phyloP scores from a whole-genome alignment of 768 basidiomycete species.

The Rhodotorula graminis region DNA sequence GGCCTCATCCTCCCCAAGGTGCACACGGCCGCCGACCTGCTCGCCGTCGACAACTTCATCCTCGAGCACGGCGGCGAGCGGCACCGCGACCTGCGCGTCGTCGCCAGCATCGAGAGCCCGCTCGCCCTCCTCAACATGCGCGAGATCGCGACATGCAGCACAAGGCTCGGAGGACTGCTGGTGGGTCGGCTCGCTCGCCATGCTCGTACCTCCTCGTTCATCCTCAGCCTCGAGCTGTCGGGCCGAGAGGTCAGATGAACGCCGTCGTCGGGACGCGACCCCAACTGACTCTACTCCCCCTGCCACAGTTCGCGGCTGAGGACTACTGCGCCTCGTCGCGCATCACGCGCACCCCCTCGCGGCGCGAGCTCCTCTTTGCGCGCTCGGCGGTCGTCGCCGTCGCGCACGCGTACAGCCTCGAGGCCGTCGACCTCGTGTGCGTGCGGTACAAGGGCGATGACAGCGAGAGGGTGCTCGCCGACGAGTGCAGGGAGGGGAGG shows the following conservation, averaged over 20 bases:
- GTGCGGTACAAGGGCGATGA: slow-evolving; percentile 78
- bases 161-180: background rate
- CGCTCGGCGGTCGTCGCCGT: slow-evolving; percentile 74
- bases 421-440: slow-evolving; percentile 82
- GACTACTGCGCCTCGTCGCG: slow-evolving; percentile 90
- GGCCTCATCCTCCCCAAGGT: slow-evolving; percentile 83
- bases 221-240: no score
- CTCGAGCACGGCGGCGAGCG: background rate
- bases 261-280: slow-evolving; percentile 57
- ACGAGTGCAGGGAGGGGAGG: slow-evolving; percentile 74
- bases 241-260: slow-evolving; percentile 51
- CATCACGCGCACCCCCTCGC: slow-evolving; percentile 68
- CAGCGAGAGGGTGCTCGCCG: slow-evolving; percentile 59
- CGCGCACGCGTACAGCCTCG: slow-evolving; percentile 75
- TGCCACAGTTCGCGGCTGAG: slow-evolving; percentile 79
- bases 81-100: slow-evolving; percentile 55
- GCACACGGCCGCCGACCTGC: slow-evolving; percentile 62
- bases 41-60: slow-evolving; percentile 57
- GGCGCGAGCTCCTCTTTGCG: slow-evolving; percentile 73
- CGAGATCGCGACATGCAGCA: slow-evolving; percentile 22
- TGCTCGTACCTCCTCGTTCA: background rate
- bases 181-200: background rate
- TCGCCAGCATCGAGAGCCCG: slow-evolving; percentile 84
- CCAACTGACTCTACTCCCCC: slow-evolving; percentile 41
- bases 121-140: slow-evolving; percentile 62